phyloP scores from a whole-genome alignment of 2,329 filamentous ascomycete species.

The Alternaria triticina region DNA sequence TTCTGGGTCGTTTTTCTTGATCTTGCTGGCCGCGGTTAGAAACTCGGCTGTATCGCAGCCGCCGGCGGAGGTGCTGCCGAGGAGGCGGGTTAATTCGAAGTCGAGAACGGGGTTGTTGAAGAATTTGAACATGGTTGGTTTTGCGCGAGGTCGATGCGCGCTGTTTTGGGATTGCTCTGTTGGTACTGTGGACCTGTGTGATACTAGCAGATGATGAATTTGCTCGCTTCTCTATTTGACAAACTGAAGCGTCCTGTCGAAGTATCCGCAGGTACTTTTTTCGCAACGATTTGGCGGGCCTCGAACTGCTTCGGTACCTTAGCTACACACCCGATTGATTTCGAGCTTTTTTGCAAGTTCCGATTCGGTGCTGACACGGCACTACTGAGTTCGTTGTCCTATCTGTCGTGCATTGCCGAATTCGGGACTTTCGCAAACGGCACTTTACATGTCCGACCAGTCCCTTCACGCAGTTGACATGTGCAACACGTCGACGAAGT shows the following conservation, averaged over 20 bases:
- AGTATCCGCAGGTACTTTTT: neutral
- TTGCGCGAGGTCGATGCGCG: neutral
- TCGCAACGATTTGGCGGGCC: neutral
- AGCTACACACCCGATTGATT: neutral
- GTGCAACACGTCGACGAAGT: neutral
- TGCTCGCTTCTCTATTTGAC: neutral
- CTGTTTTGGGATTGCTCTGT: neutral
- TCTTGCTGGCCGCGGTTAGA: neutral
- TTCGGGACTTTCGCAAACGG: neutral
- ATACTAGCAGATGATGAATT: too few species aligned
- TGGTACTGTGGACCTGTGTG: neutral
- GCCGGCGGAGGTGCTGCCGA: slow-evolving; percentile 3
- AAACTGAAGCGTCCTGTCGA: neutral
- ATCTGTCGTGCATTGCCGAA: neutral
- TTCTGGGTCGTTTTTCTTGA: slow-evolving; percentile 17
- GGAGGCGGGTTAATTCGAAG: slow-evolving; percentile 15
- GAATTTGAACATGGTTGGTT: slow-evolving; percentile 23
- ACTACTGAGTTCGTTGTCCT: neutral
- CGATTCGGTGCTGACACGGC: neutral
- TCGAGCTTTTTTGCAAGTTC: neutral
- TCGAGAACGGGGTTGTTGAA: slow-evolving; percentile 11
- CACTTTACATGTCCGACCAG: neutral
- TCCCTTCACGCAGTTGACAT: neutral
- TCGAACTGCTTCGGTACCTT: neutral
- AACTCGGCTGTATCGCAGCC: slow-evolving; percentile 12